Evolutionary conservation across 2,329 filamentous ascomycete species (phyloP), one percentile per base, ranked within the genome.

Genomic region (Lecanicillium sp.): DNA sequence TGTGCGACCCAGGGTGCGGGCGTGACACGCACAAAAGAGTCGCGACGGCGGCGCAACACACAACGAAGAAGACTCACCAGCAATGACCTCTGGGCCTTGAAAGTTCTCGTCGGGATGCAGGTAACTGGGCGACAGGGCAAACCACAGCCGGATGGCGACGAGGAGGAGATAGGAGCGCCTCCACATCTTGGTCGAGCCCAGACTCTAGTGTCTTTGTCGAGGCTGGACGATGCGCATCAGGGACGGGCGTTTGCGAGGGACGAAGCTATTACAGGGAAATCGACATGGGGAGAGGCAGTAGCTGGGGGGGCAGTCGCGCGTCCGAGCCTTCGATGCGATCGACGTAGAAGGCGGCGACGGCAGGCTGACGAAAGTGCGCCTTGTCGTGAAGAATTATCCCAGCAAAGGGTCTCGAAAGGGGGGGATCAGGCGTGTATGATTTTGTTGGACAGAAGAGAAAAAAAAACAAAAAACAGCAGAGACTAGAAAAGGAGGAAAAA

Each of bases 71-170:
- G 9, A 66, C 80, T 50, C 77, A 95, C 90, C 90, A 55, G 90
- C 89, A 55, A 96, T 92, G 48, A 96, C 83, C 68, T 98, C 92
- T 13, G 92, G 92, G 27, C 92, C 92, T 66, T 98, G 92, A 55
- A 98, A 98, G 69, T 96, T 92, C 72, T 98, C 92, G 67, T 98
- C 92, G 5, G 92, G 92, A 61, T 98, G 92, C 33, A 98, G 77
- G 62, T 98, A 98, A 70, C 90, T 96, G 43, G 92, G 85, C 46
- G 84, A 89, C 48, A 96, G 68, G 44, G 92, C 90, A 60, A 96
- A 90, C 75, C 90, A 96, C 55, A 96, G 73, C 62, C 92, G 83
- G 54, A 95, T 78, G 50, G 92, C 69, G 54, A 94, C 72, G 52
- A 98, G 72, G 41, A 94, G 65, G 46, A 96, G 71, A 64, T 95